phyloP scores from a whole-genome alignment of 176 grass and related monocot genomes.

The Juncus effusus region DNA sequence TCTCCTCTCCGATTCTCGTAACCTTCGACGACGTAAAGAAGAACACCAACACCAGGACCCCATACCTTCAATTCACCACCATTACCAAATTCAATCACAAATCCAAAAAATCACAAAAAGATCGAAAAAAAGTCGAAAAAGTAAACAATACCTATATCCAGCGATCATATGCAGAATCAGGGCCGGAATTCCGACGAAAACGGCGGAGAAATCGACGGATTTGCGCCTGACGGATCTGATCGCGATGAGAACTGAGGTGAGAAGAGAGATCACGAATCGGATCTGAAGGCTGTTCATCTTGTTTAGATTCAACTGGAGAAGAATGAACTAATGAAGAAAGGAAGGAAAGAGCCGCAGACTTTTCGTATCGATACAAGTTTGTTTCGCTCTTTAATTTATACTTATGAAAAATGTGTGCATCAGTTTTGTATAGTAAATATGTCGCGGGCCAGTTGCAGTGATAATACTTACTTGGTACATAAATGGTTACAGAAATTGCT shows the following conservation, averaged over 20 bases:
- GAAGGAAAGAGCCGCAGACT: not conserved
- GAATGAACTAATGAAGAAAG: not conserved
- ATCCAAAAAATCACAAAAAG: constrained; percentile 5
- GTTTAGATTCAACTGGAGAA: not conserved
- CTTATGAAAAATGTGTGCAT: not conserved
- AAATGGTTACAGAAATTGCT: not conserved
- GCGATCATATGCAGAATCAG: constrained; percentile 79
- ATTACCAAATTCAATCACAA: constrained; percentile 22
- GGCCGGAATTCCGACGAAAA: constrained; percentile 67
- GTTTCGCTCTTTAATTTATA: not conserved
- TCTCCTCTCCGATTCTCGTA: constrained; percentile 74
- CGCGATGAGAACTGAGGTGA: constrained; percentile 41
- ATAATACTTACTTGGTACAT: not conserved
- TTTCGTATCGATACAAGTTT: not conserved
- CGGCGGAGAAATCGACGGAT: constrained; percentile 69
- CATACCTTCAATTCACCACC: constrained; percentile 47
- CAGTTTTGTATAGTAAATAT: not conserved
- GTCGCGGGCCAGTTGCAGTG: not conserved
- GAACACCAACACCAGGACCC: constrained; percentile 73
- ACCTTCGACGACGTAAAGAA: constrained; percentile 88
- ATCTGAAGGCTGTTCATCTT: constrained; percentile 27
- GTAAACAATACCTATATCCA: constrained; percentile 60
- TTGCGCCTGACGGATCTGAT: constrained; percentile 64
- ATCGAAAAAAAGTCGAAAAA: too few species aligned
- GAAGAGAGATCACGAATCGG: constrained; percentile 31